These are phyloP conservation scores for Cubamyces lactineus DNA, from an alignment of 768 basidiomycete genomes.

Conservation along the genomic window DNA sequence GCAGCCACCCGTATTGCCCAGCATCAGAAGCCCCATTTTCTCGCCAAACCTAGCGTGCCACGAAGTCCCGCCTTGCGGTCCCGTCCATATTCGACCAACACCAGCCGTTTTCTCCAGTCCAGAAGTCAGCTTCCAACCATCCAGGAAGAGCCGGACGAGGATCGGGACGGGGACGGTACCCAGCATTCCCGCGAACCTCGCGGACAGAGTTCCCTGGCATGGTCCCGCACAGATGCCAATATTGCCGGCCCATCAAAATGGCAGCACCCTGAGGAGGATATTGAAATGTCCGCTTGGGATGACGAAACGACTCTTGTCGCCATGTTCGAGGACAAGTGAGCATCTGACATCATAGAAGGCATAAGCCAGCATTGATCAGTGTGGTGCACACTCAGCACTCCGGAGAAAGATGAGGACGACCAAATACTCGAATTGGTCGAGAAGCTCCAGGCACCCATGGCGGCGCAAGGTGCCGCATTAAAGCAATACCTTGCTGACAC, in stretches of 20 bases:
- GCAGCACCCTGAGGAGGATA: constrained; percentile 20
- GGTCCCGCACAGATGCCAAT: neutral
- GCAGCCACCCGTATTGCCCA: constrained; percentile 18
- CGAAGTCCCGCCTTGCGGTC: constrained; percentile 20
- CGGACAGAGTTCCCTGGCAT: neutral
- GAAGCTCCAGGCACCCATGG: constrained; percentile 33
- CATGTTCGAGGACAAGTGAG: constrained; percentile 35
- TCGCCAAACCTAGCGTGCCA: constrained; percentile 14
- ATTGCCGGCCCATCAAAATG: constrained; percentile 1
- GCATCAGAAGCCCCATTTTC: constrained; percentile 21
- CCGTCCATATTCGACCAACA: constrained; percentile 22
- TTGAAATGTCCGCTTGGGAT: constrained; percentile 34
- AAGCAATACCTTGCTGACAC: constrained; percentile 39
- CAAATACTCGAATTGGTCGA: constrained; percentile 32
- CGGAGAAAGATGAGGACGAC: constrained; percentile 28
- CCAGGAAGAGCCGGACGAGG: constrained; percentile 24
- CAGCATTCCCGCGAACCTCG: constrained; percentile 12
- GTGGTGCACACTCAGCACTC: constrained; percentile 24
- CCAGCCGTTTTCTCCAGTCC: constrained; percentile 21
- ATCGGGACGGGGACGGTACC: constrained; percentile 7
- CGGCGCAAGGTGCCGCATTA: constrained; percentile 28
- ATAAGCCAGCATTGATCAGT: neutral
- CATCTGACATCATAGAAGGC: neutral
- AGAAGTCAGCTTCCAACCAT: constrained; percentile 24
- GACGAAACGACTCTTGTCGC: constrained; percentile 38